Percentiles rank a stretch among this genome's conserved stretches.
phyloP scores from a whole-genome alignment of 2,329 filamentous ascomycete species.

The Xylariomycetidae sp. region DNA sequence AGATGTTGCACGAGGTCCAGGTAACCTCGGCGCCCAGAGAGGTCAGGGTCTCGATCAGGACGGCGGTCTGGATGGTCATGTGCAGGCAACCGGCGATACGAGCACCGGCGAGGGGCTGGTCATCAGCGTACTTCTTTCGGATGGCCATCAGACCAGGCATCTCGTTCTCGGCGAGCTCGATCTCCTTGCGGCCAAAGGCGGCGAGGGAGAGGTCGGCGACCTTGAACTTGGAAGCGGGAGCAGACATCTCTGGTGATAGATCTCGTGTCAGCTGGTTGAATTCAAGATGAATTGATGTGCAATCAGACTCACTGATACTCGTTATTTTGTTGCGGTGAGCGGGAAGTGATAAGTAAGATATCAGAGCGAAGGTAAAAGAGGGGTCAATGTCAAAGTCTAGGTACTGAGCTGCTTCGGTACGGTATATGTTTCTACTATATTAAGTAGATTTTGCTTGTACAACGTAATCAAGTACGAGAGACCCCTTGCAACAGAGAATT shows the following conservation, averaged over 20 bases:
- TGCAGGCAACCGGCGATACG: conserved; percentile 97
- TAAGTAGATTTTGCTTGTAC: too few relatives aligned
- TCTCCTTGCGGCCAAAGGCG: conserved; percentile 98
- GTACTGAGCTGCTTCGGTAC: too few relatives aligned
- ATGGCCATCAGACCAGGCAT: conserved; percentile 99
- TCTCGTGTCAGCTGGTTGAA: too few relatives aligned
- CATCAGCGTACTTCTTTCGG: conserved; percentile 80
- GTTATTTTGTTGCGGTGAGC: too few relatives aligned
- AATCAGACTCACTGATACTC: too few relatives aligned
- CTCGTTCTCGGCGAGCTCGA: conserved; percentile 92
- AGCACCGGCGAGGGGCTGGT: conserved; percentile 92
- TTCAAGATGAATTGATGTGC: too few relatives aligned
- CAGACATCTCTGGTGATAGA: conserved; percentile 50
- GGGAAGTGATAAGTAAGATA: too few relatives aligned
- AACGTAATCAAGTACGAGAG: too few relatives aligned
- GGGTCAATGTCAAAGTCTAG: too few relatives aligned
- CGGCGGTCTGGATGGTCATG: conserved; percentile 99
- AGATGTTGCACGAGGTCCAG: conserved; percentile 99
- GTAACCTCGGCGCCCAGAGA: conserved; percentile 96
- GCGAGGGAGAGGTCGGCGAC: conserved; percentile 97
- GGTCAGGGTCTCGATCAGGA: conserved; percentile 96
- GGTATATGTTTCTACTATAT: too few relatives aligned
- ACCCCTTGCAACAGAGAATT: too few relatives aligned
- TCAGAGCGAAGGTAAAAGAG: too few relatives aligned
- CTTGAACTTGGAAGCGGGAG: conserved; percentile 92